These are phyloP conservation scores for Corylus heterophylla DNA, from an alignment of 306 rosid genomes.

Conservation along the genomic window DNA sequence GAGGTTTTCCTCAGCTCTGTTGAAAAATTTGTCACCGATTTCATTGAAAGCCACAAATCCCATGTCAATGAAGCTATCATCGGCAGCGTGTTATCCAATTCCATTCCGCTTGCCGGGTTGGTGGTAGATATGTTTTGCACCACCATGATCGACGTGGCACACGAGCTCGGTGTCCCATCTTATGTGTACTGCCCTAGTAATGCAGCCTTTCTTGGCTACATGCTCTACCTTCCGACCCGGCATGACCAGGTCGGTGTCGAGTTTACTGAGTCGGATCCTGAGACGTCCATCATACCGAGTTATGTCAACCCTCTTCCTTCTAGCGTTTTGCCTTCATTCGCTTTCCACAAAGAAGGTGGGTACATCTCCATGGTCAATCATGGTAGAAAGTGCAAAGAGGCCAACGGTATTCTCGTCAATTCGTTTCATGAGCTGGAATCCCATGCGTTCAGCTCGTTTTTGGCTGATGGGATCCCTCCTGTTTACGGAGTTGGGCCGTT, in stretches of 20 bases:
- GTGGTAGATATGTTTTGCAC: slow-evolving; percentile 38
- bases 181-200: slow-evolving; percentile 21
- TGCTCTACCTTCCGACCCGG: slow-evolving; percentile 23
- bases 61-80: slow-evolving; percentile 33
- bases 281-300: slow-evolving; percentile 2
- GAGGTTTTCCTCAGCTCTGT: background rate
- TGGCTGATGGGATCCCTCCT: too few species aligned
- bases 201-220: slow-evolving; percentile 16
- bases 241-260: background rate
- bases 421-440: slow-evolving; percentile 32
- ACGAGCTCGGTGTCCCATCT: slow-evolving; percentile 32
- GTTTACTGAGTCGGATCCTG: background rate
- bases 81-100: background rate
- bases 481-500: too few species aligned
- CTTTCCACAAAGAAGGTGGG: background rate
- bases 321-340: background rate
- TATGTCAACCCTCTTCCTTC: slow-evolving; percentile 27
- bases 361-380: background rate
- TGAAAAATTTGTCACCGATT: background rate
- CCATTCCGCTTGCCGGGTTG: slow-evolving; percentile 19
- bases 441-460: slow-evolving; percentile 19
- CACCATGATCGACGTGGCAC: slow-evolving; percentile 33
- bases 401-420: slow-evolving; percentile 37
- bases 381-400: slow-evolving; percentile 20
- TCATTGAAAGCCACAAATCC: slow-evolving; percentile 6